Base-by-base conservation (phyloP, 1,284 basidiomycete genomes). In the Kwoniella shivajii region DNA sequence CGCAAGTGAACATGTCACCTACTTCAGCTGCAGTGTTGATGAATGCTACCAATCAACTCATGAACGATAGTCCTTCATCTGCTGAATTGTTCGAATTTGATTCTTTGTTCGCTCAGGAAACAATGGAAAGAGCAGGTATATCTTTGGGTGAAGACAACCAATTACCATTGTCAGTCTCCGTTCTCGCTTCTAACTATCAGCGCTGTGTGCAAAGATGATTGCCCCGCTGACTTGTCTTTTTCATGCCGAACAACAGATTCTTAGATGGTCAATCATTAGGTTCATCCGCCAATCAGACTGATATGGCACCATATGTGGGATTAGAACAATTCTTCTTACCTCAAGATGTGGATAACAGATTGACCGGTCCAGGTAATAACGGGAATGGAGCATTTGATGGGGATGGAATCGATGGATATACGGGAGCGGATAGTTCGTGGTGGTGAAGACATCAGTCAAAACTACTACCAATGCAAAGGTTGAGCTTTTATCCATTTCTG, bases 311-410 rank as follows among this genome's bases (percentile, higher is more conserved):
- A 4, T 72, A 72, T 45, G 63, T 77, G 6, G 78, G 78, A 0
- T 66, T 79, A 45, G 78, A 79, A 55, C 63, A 69, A 14, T 79
- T 76, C 66, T 79, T 79, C 70, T 62, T 79, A 20, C 77, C 77
- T 14, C 68, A 69, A 10, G 71, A 72, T 6, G 63, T 77, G 18
- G 75, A 77, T 44, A 62, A 66, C 38, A 57, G 65, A 5, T 56
- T 76, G 4, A 68, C 56, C 4, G 64, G 59, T 13, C 60, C 59
- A 2, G 55, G 52, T n/a, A 18, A 33, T 14, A 45, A 34, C 18
- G 38, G 27, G 3, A 42, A 31, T 13, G 43, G 33, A 14, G 11
- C 9, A 4, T 31, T 9, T 14, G 20, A 24, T 34, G 47, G 33
- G 6, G 34, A 26, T 38, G 48, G 48, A n/a, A n/a, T n/a, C n/a